phyloP scores from a whole-genome alignment of 495 filamentous ascomycete species.

The Neurospora intermedia region DNA sequence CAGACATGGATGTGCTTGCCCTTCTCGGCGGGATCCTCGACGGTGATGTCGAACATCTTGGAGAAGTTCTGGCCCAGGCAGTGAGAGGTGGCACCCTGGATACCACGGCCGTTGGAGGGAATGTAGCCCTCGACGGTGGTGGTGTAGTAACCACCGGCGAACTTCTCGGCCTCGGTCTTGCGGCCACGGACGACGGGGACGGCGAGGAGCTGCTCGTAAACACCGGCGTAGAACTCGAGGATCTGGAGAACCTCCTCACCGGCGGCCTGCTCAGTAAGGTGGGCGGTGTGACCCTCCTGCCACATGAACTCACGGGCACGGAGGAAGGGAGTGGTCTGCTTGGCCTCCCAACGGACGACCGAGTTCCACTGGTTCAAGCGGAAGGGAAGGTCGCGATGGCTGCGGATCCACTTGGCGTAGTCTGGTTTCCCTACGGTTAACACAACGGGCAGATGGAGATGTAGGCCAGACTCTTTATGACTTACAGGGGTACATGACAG shows the following conservation, averaged over 20 bases:
- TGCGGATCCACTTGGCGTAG: slow-evolving; percentile 93
- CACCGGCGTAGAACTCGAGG: slow-evolving; percentile 78
- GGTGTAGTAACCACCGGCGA: slow-evolving; percentile 90
- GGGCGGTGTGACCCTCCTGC: slow-evolving; percentile 98
- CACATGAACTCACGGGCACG: slow-evolving; percentile 90
- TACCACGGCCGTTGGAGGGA: slow-evolving; percentile 85
- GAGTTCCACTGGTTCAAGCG: slow-evolving; percentile 97
- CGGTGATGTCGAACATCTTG: slow-evolving; percentile 96
- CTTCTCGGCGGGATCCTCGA: slow-evolving; percentile 65
- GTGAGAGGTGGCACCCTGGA: slow-evolving; percentile 90
- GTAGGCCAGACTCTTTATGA: background rate
- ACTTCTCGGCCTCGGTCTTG: slow-evolving; percentile 94
- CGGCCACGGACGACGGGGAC: slow-evolving; percentile 82
- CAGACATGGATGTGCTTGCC: slow-evolving; percentile 67
- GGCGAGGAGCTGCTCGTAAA: slow-evolving; percentile 88
- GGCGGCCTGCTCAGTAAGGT: slow-evolving; percentile 67
- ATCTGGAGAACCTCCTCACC: slow-evolving; percentile 81
- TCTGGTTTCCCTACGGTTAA: slow-evolving; percentile 46
- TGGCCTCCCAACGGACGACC: slow-evolving; percentile 96
- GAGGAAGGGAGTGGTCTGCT: slow-evolving; percentile 92
- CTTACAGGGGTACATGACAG: slow-evolving; percentile 69
- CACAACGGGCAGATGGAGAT: background rate
- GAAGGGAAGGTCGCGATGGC: slow-evolving; percentile 86
- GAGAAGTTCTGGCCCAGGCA: slow-evolving; percentile 94
- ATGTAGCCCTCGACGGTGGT: slow-evolving; percentile 95